Evolutionary conservation across 2,329 filamentous ascomycete species (phyloP).

Genomic region (Ophiocordyceps camponoti-rufipedis): DNA sequence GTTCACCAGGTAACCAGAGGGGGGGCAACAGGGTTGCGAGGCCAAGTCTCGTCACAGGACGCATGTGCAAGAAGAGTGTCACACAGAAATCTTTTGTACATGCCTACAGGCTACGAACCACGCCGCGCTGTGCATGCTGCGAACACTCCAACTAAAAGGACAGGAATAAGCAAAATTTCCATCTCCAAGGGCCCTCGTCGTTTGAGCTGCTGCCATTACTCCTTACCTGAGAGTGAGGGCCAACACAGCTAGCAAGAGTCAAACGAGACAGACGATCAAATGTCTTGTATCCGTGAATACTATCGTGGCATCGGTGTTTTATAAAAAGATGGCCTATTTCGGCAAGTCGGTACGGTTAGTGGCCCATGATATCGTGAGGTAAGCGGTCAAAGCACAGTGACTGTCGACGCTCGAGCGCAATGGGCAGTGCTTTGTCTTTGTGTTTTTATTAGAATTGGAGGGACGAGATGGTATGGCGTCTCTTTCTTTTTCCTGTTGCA

Average conservation of each 20-base stretch:
- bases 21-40: not conserved
- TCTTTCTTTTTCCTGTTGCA: not conserved
- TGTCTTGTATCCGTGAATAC: not conserved
- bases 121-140: not conserved
- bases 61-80: not conserved
- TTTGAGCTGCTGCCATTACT: no score
- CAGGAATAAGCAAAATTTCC: not conserved
- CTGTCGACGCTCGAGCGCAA: not conserved
- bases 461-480: no score
- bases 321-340: not conserved
- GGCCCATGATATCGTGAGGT: not conserved
- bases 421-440: not conserved
- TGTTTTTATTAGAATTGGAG: not conserved
- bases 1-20: not conserved
- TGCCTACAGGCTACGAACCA: no score
- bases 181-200: not conserved
- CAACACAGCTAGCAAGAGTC: not conserved
- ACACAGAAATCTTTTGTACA: not conserved
- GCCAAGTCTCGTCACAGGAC: not conserved
- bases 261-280: not conserved
- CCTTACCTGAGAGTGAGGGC: not conserved
- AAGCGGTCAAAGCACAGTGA: not conserved
- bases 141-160: not conserved
- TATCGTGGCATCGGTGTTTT: not conserved
- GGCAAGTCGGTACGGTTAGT: no score